Evolutionary conservation across 768 basidiomycete species (phyloP).

Genomic region (Boletus insuetus): DNA sequence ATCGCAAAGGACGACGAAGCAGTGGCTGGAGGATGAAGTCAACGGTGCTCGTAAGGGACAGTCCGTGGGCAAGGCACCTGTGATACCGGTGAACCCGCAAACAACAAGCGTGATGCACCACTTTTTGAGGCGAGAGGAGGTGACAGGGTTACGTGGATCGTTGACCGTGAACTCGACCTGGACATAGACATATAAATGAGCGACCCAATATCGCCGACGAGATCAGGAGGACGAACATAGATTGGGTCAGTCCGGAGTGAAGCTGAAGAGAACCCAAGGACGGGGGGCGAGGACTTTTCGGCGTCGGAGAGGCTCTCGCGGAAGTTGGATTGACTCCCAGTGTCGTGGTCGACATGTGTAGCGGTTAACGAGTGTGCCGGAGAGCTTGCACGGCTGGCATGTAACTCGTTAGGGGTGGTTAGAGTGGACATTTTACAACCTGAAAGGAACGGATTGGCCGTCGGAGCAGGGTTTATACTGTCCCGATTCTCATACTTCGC

Average conservation of each 20-base stretch:
- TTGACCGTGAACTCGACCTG: constrained; percentile 38
- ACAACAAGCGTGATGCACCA: constrained; percentile 37
- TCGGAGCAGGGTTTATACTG: constrained; percentile 1
- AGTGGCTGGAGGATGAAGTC: constrained; percentile 38
- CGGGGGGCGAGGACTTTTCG: constrained; percentile 8
- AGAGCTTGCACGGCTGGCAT: constrained; percentile 13
- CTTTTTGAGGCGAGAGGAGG: constrained; percentile 37
- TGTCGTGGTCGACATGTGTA: constrained; percentile 9
- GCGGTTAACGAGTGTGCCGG: constrained; percentile 12
- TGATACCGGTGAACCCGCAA: constrained; percentile 30
- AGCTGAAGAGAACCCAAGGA: constrained; percentile 1
- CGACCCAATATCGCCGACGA: background rate
- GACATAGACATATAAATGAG: background rate
- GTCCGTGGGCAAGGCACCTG: constrained; percentile 13
- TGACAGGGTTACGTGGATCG: constrained; percentile 38
- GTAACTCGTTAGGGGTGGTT: constrained; percentile 2
- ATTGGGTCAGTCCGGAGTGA: constrained; percentile 2
- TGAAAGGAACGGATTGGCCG: constrained; percentile 14
- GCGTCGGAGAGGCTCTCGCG: background rate
- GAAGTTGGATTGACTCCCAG: background rate
- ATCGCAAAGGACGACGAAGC: constrained; percentile 50
- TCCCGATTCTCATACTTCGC: constrained; percentile 2
- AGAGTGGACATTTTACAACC: constrained; percentile 15
- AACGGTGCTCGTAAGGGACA: background rate
- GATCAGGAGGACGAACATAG: constrained; percentile 10